Evolutionary conservation across 2,329 filamentous ascomycete genomes (phyloP).

Genomic region (Fusarium tuaranense): DNA sequence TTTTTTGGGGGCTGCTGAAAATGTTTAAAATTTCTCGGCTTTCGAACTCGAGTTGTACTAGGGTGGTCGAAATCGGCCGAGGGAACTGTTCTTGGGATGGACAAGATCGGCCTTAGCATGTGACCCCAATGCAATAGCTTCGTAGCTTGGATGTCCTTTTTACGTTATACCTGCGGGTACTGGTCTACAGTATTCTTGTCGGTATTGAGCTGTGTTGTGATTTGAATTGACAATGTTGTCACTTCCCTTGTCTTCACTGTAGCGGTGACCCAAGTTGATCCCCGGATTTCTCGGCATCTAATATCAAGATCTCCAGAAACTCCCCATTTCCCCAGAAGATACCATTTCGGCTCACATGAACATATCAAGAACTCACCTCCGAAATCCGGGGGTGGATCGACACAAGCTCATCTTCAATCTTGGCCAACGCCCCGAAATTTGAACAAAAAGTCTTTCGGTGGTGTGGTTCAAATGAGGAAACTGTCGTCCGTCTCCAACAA

Average conservation of each 20-base stretch:
- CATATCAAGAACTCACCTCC: background rate
- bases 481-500: slow-evolving; percentile 17
- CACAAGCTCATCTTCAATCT: background rate
- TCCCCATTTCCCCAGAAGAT: background rate
- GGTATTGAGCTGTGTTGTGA: background rate
- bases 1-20: background rate
- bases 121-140: slow-evolving; percentile 1
- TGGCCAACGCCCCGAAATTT: background rate
- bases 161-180: background rate
- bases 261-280: background rate
- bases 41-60: slow-evolving; percentile 21
- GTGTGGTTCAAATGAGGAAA: slow-evolving; percentile 43
- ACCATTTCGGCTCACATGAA: background rate
- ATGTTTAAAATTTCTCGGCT: slow-evolving; percentile 15
- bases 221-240: background rate
- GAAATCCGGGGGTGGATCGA: slow-evolving; percentile 26
- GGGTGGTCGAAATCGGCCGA: slow-evolving; percentile 12
- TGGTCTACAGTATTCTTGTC: background rate
- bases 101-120: slow-evolving; percentile 12
- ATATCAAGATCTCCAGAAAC: background rate
- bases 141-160: background rate
- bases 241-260: background rate
- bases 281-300: slow-evolving; percentile 7
- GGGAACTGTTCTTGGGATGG: slow-evolving; percentile 9
- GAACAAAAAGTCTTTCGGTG: slow-evolving; percentile 25